Evolutionary conservation across 106 monocot genomes (phyloP), one percentile per base, ranked within the genome.

Genomic region (Dioscorea zingiberensis): DNA sequence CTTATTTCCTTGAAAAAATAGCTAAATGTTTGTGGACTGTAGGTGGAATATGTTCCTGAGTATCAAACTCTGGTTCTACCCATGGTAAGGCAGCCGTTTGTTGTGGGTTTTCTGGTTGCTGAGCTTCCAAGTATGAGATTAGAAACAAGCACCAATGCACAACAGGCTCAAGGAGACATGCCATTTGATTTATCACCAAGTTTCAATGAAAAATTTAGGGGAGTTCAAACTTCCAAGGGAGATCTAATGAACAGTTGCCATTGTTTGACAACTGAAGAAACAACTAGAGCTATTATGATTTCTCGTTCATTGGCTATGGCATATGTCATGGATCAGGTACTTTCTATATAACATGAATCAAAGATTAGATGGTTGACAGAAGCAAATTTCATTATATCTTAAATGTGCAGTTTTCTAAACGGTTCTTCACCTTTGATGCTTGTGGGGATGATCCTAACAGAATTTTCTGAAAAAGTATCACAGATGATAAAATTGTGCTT

Each of bases 291-390:
- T 23, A 66, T 91, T 55, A 77, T 60, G 67, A 95, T 95, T 74
- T 87, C 83, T 78, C 78, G 76, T 29, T 88, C 95, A 72, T 72
- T 95, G 44, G 95, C 95, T 66, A 77, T 72, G 65, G 95, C 85
- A 58, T 95, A 95, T 85, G 91, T 95, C 69, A 95, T 95, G 91
- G 91, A 95, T 85, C 95, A 95, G 87, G 95, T 95, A 73, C 7
- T 29, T 48, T 30, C 18, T 44, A 25, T 27, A 38, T 38, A 38
- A 38, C 10, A 8, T 38, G 38, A 38, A 38, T 38, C 38, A 38
- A n/a, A 38, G 3, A 38, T 10, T 1, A 38, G 38, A 38, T 38
- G 38, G 10, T 6, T 38, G 38, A 38, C 9, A 38, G 10, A 38
- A 38, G 38, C 38, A 38, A 38, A 6, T 38, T 10, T 38, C 4